These are phyloP conservation scores for Haematococcus lacustris DNA, from an alignment of 139 green algal genomes.

Conservation along the genomic window DNA sequence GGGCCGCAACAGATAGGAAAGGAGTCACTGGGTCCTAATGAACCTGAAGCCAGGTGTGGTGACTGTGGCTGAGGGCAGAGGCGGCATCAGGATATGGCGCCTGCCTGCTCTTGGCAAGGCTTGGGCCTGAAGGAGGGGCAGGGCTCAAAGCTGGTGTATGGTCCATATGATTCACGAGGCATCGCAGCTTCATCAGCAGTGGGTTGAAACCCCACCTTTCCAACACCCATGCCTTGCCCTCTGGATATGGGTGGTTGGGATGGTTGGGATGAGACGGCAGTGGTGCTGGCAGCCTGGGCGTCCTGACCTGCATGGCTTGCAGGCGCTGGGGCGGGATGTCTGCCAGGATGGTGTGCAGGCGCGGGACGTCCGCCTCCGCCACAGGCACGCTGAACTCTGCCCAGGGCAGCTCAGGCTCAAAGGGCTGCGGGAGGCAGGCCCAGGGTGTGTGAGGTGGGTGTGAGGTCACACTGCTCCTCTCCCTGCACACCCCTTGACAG, in stretches of 20 bases:
- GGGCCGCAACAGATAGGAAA: too few relatives aligned
- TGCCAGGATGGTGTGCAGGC: constrained; percentile 19
- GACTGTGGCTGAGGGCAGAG: too few relatives aligned
- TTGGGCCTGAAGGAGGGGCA: too few relatives aligned
- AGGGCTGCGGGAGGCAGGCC: constrained; percentile 8
- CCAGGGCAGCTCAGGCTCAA: constrained; percentile 28
- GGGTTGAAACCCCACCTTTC: neutral
- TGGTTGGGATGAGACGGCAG: neutral
- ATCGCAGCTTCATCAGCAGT: too few relatives aligned
- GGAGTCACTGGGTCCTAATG: too few relatives aligned
- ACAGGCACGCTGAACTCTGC: constrained; percentile 19
- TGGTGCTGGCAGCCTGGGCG: too few relatives aligned
- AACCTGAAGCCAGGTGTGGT: too few relatives aligned
- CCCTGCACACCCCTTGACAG: neutral
- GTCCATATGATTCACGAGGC: too few relatives aligned
- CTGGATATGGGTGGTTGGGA: neutral
- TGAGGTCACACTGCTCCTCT: neutral
- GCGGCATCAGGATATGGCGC: too few relatives aligned
- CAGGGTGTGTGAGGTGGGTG: neutral
- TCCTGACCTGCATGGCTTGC: constrained; percentile 16
- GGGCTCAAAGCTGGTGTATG: too few relatives aligned
- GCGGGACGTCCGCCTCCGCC: constrained; percentile 18
- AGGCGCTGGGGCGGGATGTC: constrained; percentile 10
- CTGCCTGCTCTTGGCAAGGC: too few relatives aligned
- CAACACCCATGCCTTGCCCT: neutral